Conservation (phyloP, 352 stramenopile species). For the Phytophthora pseudosyringae region DNA sequence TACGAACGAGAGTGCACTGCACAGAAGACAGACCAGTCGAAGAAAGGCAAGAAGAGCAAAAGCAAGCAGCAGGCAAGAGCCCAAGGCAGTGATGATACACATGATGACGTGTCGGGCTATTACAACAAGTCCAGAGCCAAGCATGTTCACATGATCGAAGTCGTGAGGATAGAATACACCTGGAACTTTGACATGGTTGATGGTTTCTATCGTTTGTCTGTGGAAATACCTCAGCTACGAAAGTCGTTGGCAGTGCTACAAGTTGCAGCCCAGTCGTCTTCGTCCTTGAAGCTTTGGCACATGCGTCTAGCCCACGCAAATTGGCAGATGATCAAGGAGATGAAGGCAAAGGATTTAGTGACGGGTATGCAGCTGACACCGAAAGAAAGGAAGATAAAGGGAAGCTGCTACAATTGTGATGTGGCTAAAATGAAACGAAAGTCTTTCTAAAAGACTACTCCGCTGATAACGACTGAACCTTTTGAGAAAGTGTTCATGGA, state of each 20-base stretch:
- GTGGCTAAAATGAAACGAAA: slow-evolving; percentile 25
- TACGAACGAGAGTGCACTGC: slow-evolving; percentile 4
- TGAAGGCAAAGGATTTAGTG: slow-evolving; percentile 6
- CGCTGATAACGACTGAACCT: background rate
- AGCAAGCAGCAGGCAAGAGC: background rate
- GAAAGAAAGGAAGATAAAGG: background rate
- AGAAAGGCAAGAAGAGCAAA: background rate
- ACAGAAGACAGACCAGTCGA: background rate
- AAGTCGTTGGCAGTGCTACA: background rate
- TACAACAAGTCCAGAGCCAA: slow-evolving; percentile 3
- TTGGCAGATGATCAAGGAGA: slow-evolving; percentile 8
- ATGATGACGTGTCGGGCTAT: background rate
- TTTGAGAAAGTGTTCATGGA: slow-evolving; percentile 20
- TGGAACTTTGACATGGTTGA: slow-evolving; percentile 8
- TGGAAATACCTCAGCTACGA: background rate
- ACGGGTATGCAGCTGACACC: background rate
- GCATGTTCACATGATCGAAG: slow-evolving; percentile 1
- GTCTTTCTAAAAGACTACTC: slow-evolving; percentile 6
- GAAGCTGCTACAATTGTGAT: slow-evolving; percentile 11
- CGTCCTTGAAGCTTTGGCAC: slow-evolving; percentile 3
- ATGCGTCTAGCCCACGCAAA: slow-evolving; percentile 13
- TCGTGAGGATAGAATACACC: background rate
- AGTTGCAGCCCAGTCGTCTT: background rate
- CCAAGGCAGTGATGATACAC: background rate
- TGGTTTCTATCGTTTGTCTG: slow-evolving; percentile 5